These are phyloP conservation scores for Eimeria zaria DNA, from an alignment of 169 alveolate genomes.

Conservation along the genomic window DNA sequence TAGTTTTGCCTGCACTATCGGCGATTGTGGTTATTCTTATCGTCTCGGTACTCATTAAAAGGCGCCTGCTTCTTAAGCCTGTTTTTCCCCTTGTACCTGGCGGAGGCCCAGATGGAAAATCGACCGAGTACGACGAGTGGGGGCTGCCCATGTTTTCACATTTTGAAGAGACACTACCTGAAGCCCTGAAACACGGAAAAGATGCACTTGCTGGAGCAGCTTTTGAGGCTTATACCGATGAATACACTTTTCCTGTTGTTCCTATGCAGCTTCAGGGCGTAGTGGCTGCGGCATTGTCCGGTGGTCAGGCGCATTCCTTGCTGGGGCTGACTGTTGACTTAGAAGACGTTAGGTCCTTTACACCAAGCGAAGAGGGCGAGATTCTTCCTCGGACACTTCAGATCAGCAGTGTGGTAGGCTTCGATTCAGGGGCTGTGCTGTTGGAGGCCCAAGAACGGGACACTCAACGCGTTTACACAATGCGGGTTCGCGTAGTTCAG, in stretches of 20 bases:
- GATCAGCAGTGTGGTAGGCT: slow-evolving; percentile 4
- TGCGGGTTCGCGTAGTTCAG: not conserved
- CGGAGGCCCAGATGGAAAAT: not conserved
- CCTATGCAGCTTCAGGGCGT: not conserved
- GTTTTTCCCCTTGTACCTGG: not conserved
- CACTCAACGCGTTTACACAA: not conserved
- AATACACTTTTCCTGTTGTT: not conserved
- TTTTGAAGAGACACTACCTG: not conserved
- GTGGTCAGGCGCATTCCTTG: not conserved
- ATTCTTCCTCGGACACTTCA: not conserved
- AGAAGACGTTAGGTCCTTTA: not conserved
- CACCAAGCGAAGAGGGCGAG: not conserved
- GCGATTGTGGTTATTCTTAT: not conserved
- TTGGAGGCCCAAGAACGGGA: not conserved
- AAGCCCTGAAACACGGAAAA: not conserved
- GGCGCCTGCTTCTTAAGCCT: not conserved
- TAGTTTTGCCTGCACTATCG: not conserved
- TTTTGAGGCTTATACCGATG: not conserved
- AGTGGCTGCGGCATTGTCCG: not conserved
- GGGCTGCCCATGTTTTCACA: slow-evolving; percentile 1
- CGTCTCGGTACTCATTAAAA: not conserved
- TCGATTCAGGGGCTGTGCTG: not conserved
- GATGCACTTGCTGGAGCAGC: not conserved
- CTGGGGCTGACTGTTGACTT: not conserved
- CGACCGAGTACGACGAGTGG: not conserved